Conservation (phyloP, 192 early-diverging fungal species). For the Backusella circina region DNA sequence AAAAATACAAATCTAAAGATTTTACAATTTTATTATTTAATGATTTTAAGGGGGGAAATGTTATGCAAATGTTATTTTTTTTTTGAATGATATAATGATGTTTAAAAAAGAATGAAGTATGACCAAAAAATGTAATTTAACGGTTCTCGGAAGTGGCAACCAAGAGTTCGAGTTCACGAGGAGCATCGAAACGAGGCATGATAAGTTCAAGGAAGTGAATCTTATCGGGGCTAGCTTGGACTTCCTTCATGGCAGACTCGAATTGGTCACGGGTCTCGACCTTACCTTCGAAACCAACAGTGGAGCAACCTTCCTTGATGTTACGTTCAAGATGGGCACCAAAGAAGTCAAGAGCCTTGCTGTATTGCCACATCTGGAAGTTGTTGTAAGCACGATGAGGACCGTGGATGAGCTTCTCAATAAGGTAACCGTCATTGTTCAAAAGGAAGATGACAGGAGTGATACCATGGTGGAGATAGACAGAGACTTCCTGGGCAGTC, state of each 20-base stretch:
- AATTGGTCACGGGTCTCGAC: slow-evolving; percentile 33
- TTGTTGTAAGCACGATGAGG: slow-evolving; percentile 39
- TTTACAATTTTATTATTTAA: not conserved
- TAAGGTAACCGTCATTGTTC: slow-evolving; percentile 53
- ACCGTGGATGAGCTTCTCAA: slow-evolving; percentile 48
- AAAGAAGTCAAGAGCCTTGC: slow-evolving; percentile 44
- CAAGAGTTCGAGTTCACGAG: slow-evolving; percentile 32
- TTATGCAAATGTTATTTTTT: not conserved
- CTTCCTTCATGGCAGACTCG: slow-evolving; percentile 33
- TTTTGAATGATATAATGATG: not conserved
- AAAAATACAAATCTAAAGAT: not conserved
- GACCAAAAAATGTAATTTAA: not conserved
- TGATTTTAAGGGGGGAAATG: not conserved
- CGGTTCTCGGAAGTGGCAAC: slow-evolving; percentile 19
- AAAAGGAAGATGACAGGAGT: slow-evolving; percentile 45
- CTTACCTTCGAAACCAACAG: slow-evolving; percentile 30
- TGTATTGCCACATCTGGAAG: slow-evolving; percentile 48
- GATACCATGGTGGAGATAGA: slow-evolving; percentile 42
- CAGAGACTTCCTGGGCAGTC: slow-evolving; percentile 46
- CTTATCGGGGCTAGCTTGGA: slow-evolving; percentile 20
- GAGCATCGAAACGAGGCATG: slow-evolving; percentile 44
- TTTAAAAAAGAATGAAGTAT: not conserved
- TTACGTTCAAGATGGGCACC: slow-evolving; percentile 25
- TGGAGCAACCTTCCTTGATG: not conserved
- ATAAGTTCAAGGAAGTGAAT: slow-evolving; percentile 49